phyloP scores from a whole-genome alignment of 2,329 filamentous ascomycete genomes.

The Coniochaeta sp. region DNA sequence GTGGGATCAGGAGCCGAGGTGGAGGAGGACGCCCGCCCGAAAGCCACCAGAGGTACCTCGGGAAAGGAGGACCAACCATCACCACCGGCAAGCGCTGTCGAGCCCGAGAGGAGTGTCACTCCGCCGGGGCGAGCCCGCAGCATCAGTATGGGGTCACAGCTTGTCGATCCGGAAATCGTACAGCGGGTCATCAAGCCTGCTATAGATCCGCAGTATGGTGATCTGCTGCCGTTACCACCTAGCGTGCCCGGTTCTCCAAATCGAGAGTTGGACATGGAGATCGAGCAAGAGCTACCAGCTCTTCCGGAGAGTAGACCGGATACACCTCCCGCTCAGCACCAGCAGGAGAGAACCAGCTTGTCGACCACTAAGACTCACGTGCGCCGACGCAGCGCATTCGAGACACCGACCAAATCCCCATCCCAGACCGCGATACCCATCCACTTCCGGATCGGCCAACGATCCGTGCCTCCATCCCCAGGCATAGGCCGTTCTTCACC shows the following conservation, averaged over 20 bases:
- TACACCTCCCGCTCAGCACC: constrained; percentile 37
- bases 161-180: constrained; percentile 50
- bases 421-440: constrained; percentile 53
- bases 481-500: constrained; percentile 31
- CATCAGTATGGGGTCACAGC: constrained; percentile 23
- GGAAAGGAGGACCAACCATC: not conserved
- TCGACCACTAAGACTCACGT: constrained; percentile 31
- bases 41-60: constrained; percentile 10
- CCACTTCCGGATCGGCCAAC: constrained; percentile 42
- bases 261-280: constrained; percentile 16
- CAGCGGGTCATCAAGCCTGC: constrained; percentile 53
- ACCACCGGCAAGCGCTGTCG: not conserved
- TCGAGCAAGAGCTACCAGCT: constrained; percentile 35
- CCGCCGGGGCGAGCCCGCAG: constrained; percentile 7
- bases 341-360: constrained; percentile 27
- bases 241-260: constrained; percentile 46
- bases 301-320: constrained; percentile 55
- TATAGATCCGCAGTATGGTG: constrained; percentile 59
- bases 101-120: not conserved
- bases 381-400: constrained; percentile 41
- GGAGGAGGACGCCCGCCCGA: constrained; percentile 14
- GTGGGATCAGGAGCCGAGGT: constrained; percentile 4
- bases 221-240: constrained; percentile 56
- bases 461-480: constrained; percentile 36
- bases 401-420: constrained; percentile 40